Conservation (phyloP, 371 early-diverging fungal genomes). For the Mucor circinelloides region DNA sequence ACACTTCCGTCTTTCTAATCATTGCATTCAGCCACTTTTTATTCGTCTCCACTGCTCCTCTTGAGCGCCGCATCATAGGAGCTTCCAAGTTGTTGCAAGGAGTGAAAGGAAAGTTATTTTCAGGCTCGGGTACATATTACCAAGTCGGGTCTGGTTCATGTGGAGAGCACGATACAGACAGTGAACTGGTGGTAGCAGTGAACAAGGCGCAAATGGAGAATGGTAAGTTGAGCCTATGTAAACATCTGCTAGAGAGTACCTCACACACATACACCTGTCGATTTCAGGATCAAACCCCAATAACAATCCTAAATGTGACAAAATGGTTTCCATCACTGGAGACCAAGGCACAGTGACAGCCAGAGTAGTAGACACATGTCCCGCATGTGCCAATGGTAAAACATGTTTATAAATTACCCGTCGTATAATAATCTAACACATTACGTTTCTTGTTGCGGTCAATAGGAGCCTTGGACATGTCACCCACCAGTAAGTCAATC, state of each 20-base stretch:
- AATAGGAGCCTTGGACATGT: conserved; percentile 41
- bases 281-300: conserved; percentile 45
- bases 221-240: conserved; percentile 18
- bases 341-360: conserved; percentile 27
- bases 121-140: conserved; percentile 40
- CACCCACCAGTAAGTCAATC: conserved; percentile 33
- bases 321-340: conserved; percentile 35
- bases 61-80: not conserved
- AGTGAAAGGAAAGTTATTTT: conserved; percentile 9
- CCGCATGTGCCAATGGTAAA: conserved; percentile 37
- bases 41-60: not conserved
- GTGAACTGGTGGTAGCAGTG: conserved; percentile 40
- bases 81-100: not conserved
- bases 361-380: conserved; percentile 44
- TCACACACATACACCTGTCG: not conserved
- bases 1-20: not conserved
- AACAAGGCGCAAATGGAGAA: conserved; percentile 43
- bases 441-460: not conserved
- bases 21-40: not conserved
- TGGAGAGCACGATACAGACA: conserved; percentile 30
- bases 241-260: not conserved
- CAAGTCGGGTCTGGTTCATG: conserved; percentile 42
- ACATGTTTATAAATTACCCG: not conserved
- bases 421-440: conserved; percentile 2
- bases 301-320: conserved; percentile 33